Evolutionary conservation across 208 protist species (phyloP).

Genomic region (Leishmania gerbilli): DNA sequence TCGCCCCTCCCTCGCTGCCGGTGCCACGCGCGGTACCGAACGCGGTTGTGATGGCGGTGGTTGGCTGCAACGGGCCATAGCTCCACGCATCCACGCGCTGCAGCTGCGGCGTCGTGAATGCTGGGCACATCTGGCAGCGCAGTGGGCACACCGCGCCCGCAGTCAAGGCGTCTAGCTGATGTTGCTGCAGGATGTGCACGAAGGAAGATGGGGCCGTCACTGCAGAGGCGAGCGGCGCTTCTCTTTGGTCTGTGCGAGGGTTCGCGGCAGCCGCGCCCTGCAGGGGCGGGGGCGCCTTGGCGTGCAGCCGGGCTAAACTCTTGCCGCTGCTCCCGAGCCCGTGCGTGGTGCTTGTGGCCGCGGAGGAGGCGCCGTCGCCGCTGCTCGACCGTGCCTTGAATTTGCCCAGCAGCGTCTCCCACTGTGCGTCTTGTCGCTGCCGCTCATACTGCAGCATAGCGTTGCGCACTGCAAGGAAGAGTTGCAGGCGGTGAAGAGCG

Average conservation of each 20-base stretch:
- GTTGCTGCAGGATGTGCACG: slow-evolving; percentile 14
- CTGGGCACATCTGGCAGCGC: slow-evolving; percentile 53
- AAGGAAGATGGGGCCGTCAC: slow-evolving; percentile 8
- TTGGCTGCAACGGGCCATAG: slow-evolving; percentile 49
- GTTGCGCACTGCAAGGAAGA: slow-evolving; percentile 22
- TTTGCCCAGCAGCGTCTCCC: slow-evolving; percentile 17
- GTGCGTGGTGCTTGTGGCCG: background rate
- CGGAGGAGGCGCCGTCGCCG: background rate
- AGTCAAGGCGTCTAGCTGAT: slow-evolving; percentile 38
- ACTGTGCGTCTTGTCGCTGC: slow-evolving; percentile 25
- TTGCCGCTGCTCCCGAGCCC: background rate
- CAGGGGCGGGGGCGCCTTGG: background rate
- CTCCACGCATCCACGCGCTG: slow-evolving; percentile 58
- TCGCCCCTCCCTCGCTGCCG: background rate
- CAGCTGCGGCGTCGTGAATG: slow-evolving; percentile 57
- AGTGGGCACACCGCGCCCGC: slow-evolving; percentile 32
- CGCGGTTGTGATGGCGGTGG: background rate
- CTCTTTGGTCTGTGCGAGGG: too few relatives aligned
- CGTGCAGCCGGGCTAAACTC: background rate
- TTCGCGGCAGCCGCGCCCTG: background rate
- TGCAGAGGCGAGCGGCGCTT: background rate
- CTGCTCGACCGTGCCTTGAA: background rate
- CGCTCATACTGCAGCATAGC: slow-evolving; percentile 30
- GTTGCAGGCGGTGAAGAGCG: slow-evolving; percentile 16
- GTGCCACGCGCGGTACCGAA: background rate